Base-by-base conservation (phyloP, 768 basidiomycete genomes). In the Suillus brevipes region DNA sequence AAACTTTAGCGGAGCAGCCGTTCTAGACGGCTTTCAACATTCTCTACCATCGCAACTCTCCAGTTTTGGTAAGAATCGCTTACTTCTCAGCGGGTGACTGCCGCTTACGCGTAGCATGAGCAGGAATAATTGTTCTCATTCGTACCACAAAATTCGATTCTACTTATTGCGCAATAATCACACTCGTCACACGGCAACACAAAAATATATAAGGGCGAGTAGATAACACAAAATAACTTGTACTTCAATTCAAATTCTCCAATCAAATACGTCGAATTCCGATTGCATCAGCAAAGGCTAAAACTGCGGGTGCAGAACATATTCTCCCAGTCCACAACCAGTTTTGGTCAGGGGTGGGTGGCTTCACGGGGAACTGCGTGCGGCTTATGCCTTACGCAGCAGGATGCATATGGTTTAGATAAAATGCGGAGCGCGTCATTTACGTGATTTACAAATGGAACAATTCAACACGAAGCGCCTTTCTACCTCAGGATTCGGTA, bases 1-100 rank as follows among this genome's bases (percentile, higher is more conserved):
- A 87, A 58, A 77, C 83, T 9, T 71, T 87, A 62, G 86, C 85
- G 1, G 85, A 83, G 66, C 86, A 88, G 65, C 83, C 85, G 0
- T 87, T 86, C 64, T 85, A 70, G 57, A 40, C 9, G 3, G 9
- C 3, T 40, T 40, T 40, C 28, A 9, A 5, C 16, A 53, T 34
- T 53, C 16, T 38, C 16, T 18, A 23, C 23, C 20, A 36, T 6
- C 34, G 6, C 53, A 55, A n/a, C 20, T 13, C 31, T 55, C 34
- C 25, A 12, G 40, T 58, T 18, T 20, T 20, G 9, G 57, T 58
- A 38, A 40, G 57, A 20, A 20, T 28, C 38, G 6, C 7, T 7
- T 9, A 23, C 37, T 58, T 58, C 9, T 58, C 57, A 58, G n/a
- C 20, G 2, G 53, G 6, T 55, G 3, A 6, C 31, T 7, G 31